Base-by-base conservation (phyloP, 1,284 basidiomycete species). In the Cutaneotrichosporon mucoides region DNA sequence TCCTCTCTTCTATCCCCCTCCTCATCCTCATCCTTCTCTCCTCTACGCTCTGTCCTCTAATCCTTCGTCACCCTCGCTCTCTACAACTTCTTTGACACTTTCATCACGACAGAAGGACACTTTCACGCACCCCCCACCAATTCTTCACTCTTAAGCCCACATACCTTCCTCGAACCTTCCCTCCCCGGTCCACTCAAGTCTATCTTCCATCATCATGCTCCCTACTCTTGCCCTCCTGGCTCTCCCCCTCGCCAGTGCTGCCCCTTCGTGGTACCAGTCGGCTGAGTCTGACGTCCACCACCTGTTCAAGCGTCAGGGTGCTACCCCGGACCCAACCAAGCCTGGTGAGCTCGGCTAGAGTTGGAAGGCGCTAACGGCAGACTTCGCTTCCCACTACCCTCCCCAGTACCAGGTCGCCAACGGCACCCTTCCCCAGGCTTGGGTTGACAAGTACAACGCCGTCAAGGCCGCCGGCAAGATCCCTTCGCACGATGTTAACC, bases 251-350 rank as follows among this genome's bases (percentile, higher is more conserved):
- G 34, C 51, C 13, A 49, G 38, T 4, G 57, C 54, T n/a, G 47
- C 59, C 24, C n/a, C 49, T 38, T 33, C 43, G 15, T 63, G 53
- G 56, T 47, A 36, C 53, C 60, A 63, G 56, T 58, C 66, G 7
- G 34, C 12, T 36, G 61, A 65, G 56, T 40, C 53, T 8, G 55
- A 57, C 43, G 56, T 62, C 51, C 53, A 55, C 54, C 33, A 49
- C 9, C 66, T 67, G 13, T 67, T 70, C 65, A 64, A 63, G 60
- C 63, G 69, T 38, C 45, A 47, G 37, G 59, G 53, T 12, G 35
- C 33, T 13, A 36, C 37, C 37, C 52, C 63, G 41, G 41, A 59
- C 54, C 57, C 56, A 12, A 50, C 63, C 50, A 49, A 62, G n/a
- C 44, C 65, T 15, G 52, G 59, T 59, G 57, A 59, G 44, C 24